Evolutionary conservation across 805 yeast genomes (phyloP), one percentile per base, ranked within the genome.

Genomic region (Monosporozyma aquatica): DNA sequence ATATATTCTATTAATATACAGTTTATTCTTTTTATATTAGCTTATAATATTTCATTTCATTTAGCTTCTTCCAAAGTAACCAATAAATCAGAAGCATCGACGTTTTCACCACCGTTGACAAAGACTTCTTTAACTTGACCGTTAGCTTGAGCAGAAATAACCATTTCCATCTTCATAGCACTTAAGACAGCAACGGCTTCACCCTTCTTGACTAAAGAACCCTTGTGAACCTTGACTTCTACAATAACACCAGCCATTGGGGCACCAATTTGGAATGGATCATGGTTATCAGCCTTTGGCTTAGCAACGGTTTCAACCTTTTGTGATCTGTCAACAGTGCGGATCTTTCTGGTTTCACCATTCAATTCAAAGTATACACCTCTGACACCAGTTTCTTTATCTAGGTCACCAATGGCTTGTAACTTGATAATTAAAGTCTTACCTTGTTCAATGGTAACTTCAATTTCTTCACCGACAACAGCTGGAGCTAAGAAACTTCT

Each of bases 161-260:
- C 95, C 97, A 92, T 92, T 72, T 92, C 98, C 98, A 90, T 90
- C 78, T 90, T 90, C 98, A 90, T 90, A 50, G 98, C 98, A 62
- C 90, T 79, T 61, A 90, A 74, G 21, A 90, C 95, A 47, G 95
- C 94, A 50, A 90, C 65, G 26, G 96, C 89, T 62, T 90, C 95
- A 52, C 98, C 98, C 77, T 90, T 90, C 76, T 86, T 87, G 51
- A 92, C 95, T 51, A 82, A 82, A 41, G 80, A 74, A 47, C 94
- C 95, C 53, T 78, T 76, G 71, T 87, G 85, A 49, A 87, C 87
- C 61, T 95, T 85, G 42, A 89, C 84, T 68, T 92, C 98, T 50
- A 90, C 86, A 48, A 90, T 86, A 50, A 89, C 97, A 71, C 98
- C 98, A 33, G 97, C 95, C 97, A 90, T 90, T 67, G 98, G 98